A percentile compares a stretch with the other conserved stretches of the same genome.
Evolutionary conservation across 176 grass and related monocot species (phyloP).

Genomic region (Calamus simplicifolius): DNA sequence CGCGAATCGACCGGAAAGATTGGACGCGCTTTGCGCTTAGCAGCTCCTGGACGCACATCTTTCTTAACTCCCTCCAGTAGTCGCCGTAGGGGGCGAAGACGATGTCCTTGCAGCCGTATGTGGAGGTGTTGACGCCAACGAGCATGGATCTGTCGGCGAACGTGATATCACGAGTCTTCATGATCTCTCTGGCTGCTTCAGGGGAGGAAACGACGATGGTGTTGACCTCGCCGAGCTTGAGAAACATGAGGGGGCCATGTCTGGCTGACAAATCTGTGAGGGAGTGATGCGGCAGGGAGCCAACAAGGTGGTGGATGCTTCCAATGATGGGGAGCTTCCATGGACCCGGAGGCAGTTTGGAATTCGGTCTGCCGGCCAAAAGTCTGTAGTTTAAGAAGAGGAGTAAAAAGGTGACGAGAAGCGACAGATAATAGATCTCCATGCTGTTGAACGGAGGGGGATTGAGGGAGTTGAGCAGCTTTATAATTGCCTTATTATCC

Average conservation of each 20-base stretch:
- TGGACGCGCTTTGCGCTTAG: constrained; percentile 3
- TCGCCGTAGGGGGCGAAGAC: constrained; percentile 13
- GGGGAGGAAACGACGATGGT: constrained; percentile 25
- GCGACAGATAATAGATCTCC: no score
- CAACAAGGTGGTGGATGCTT: constrained; percentile 33
- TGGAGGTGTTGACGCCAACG: neutral
- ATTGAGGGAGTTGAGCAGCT: no score
- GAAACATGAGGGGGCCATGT: constrained; percentile 26
- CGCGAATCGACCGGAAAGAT: no score
- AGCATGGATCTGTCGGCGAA: constrained; percentile 13
- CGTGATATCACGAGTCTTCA: constrained; percentile 22
- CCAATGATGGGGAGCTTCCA: constrained; percentile 34
- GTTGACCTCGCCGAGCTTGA: constrained; percentile 23
- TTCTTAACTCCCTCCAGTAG: constrained; percentile 18
- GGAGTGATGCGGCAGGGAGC: constrained; percentile 27
- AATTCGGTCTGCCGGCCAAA: neutral
- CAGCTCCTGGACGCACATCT: constrained; percentile 4
- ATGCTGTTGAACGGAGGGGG: no score
- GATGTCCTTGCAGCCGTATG: neutral
- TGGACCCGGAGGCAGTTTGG: constrained; percentile 25
- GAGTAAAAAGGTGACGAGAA: no score
- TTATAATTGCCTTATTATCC: no score
- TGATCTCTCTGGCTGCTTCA: constrained; percentile 19
- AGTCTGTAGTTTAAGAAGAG: no score
- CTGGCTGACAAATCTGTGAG: constrained; percentile 13